Evolutionary conservation across 768 basidiomycete genomes (phyloP).

Genomic region (Tulasnella sp.): DNA sequence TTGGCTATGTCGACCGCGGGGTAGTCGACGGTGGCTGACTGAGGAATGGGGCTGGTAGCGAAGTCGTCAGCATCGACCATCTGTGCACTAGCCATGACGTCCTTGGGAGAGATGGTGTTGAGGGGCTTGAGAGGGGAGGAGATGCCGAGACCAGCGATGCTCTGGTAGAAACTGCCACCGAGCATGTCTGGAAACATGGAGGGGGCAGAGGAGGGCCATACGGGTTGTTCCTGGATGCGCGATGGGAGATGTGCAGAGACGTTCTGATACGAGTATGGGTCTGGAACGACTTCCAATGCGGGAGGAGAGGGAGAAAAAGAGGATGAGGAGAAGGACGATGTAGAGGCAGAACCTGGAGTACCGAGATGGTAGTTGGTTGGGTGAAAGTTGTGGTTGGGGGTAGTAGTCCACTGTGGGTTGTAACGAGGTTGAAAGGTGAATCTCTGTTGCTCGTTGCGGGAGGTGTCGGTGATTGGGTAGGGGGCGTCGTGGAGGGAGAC

Average conservation of each 20-base stretch:
- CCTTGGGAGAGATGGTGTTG: not conserved
- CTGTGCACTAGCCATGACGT: constrained; percentile 1
- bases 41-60: not conserved
- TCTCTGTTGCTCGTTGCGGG: too few species aligned
- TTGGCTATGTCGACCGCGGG: not conserved
- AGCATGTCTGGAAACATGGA: not conserved
- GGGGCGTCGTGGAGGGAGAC: too few species aligned
- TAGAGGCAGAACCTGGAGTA: not conserved
- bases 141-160: not conserved
- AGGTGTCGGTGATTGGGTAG: too few species aligned
- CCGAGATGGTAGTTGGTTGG: not conserved
- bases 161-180: not conserved
- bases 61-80: constrained; percentile 10
- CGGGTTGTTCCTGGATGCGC: not conserved
- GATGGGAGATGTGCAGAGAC: not conserved
- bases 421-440: too few species aligned
- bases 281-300: not conserved
- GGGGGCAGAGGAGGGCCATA: not conserved
- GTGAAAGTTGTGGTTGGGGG: too few species aligned
- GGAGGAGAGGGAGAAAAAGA: not conserved
- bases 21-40: not conserved
- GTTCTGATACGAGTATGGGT: not conserved
- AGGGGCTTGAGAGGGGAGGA: not conserved
- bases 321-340: not conserved
- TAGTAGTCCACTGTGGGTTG: too few species aligned